Conservation (phyloP, 495 filamentous ascomycete genomes). For the Staphylotrichum longicolle region DNA sequence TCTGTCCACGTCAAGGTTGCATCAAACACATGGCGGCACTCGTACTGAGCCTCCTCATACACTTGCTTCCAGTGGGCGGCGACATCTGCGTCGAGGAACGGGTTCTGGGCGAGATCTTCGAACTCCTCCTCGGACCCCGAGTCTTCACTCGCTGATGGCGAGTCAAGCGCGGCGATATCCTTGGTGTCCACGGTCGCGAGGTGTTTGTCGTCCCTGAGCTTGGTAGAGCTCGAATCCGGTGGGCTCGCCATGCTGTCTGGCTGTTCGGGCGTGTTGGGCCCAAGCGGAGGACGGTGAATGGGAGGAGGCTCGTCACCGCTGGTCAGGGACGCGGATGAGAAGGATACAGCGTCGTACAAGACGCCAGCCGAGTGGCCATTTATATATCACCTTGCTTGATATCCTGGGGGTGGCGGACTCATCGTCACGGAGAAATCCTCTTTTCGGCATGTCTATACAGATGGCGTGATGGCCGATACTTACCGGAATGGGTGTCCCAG, state of each 20-base stretch:
- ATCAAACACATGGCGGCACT: constrained; percentile 53
- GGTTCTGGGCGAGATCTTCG: constrained; percentile 31
- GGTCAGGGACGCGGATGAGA: neutral
- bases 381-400: neutral
- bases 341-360: constrained; percentile 6
- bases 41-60: constrained; percentile 52
- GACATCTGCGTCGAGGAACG: constrained; percentile 46
- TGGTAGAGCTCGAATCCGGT: neutral
- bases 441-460: constrained; percentile 8
- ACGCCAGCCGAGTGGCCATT: neutral
- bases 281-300: neutral
- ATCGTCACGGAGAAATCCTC: neutral
- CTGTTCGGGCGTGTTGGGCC: neutral
- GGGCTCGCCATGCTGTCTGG: constrained; percentile 1
- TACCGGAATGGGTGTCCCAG: constrained; percentile 2
- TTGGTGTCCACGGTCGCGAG: constrained; percentile 3
- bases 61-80: constrained; percentile 47
- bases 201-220: neutral
- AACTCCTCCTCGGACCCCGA: constrained; percentile 6
- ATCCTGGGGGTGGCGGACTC: neutral
- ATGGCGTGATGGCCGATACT: constrained; percentile 17
- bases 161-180: neutral
- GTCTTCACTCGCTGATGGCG: constrained; percentile 9
- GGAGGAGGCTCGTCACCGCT: neutral
- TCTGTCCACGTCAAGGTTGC: constrained; percentile 52